Percentiles rank a stretch among this genome's conserved stretches.
These are phyloP conservation scores for Gloeophyllum trabeum DNA, from an alignment of 768 basidiomycete species.

Conservation along the genomic window DNA sequence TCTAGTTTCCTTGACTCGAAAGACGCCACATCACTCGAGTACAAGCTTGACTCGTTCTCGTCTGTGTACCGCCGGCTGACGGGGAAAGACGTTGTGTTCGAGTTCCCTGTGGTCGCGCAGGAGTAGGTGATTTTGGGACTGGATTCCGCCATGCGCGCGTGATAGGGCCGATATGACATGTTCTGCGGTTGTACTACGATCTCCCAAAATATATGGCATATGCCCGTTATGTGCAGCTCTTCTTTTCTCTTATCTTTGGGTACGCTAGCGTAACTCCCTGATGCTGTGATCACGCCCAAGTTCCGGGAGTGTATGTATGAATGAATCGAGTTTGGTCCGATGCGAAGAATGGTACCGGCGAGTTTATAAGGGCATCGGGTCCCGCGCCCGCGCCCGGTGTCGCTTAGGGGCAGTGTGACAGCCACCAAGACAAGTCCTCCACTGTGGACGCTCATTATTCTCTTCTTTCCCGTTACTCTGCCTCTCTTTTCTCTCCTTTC, in stretches of 20 bases:
- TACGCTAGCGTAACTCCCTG: too few relatives aligned
- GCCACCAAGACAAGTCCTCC: too few relatives aligned
- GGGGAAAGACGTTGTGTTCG: conserved; percentile 94
- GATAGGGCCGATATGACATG: conserved; percentile 9
- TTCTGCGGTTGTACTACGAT: conserved; percentile 8
- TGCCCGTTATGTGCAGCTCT: conserved; percentile 19
- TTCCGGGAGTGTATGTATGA: not conserved
- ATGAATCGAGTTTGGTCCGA: too few relatives aligned
- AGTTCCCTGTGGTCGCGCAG: conserved; percentile 73
- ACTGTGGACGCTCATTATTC: too few relatives aligned
- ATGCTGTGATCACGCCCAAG: too few relatives aligned
- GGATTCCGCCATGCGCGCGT: not conserved
- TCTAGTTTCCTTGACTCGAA: conserved; percentile 92
- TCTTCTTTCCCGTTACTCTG: conserved; percentile 2
- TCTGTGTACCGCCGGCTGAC: conserved; percentile 93
- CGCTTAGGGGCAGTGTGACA: too few relatives aligned
- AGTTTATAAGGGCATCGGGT: too few relatives aligned
- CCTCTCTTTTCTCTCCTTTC: conserved; percentile 14
- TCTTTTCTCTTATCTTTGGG: conserved; percentile 15
- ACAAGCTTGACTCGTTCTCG: conserved; percentile 99
- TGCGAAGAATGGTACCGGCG: too few relatives aligned
- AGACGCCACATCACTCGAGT: conserved; percentile 95
- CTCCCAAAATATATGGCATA: conserved; percentile 23
- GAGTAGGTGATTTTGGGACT: conserved; percentile 30
- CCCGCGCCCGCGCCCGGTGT: too few relatives aligned